phyloP scores from a whole-genome alignment of 202 grass and related monocot genomes.

The Tripidium arundinaceum region DNA sequence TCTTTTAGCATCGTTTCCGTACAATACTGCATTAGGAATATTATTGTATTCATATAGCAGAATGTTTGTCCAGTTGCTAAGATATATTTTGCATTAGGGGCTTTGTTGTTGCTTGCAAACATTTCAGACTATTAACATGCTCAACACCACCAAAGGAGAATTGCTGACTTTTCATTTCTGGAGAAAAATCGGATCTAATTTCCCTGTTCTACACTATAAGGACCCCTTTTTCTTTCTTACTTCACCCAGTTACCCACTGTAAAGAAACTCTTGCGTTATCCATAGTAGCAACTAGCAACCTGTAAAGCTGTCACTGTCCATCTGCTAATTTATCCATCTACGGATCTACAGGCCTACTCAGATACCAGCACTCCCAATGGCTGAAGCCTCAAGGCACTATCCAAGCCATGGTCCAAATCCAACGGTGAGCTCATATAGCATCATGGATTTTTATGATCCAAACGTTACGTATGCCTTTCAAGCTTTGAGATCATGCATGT shows the following conservation, averaged over 20 bases:
- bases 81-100: background rate
- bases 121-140: background rate
- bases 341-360: background rate
- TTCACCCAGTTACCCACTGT: background rate
- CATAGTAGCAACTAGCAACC: conserved; percentile 6
- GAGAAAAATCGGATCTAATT: background rate
- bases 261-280: conserved; percentile 19
- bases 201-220: background rate
- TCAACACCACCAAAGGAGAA: background rate
- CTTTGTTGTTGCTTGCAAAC: background rate
- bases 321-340: background rate
- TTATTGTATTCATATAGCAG: background rate
- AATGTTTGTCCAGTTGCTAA: background rate
- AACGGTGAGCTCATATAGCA: conserved; percentile 26
- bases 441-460: conserved; percentile 21
- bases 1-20: background rate
- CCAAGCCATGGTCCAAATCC: conserved; percentile 11
- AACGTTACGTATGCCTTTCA: background rate
- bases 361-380: background rate
- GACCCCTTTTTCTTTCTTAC: background rate
- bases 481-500: conserved; percentile 33
- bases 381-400: conserved; percentile 7
- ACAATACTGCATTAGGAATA: background rate
- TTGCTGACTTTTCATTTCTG: background rate
- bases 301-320: conserved; percentile 23